phyloP scores from a whole-genome alignment of 805 yeast genomes.

The Kuraishia ogatae region DNA sequence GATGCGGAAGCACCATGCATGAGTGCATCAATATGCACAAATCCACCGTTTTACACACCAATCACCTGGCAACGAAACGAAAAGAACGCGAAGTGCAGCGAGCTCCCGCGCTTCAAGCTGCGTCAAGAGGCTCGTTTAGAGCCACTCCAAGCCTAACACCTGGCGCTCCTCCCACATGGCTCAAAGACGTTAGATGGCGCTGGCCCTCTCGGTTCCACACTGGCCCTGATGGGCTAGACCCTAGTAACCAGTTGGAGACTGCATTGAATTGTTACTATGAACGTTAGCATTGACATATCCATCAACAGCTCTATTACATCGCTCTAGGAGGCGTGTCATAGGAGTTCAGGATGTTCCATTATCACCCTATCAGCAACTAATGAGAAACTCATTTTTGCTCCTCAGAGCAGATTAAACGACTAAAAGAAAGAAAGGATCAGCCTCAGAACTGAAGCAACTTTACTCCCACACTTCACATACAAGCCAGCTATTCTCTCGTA shows the following conservation, averaged over 20 bases:
- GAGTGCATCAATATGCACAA: not conserved
- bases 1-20: not conserved
- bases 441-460: too few relatives aligned
- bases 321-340: too few relatives aligned
- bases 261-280: too few relatives aligned
- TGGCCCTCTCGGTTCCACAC: not conserved
- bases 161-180: not conserved
- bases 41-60: not conserved
- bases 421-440: too few relatives aligned
- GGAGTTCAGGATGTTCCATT: too few relatives aligned
- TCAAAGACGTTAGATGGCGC: not conserved
- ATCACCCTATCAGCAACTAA: too few relatives aligned
- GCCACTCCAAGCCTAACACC: not conserved
- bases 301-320: too few relatives aligned
- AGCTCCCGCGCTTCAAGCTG: not conserved
- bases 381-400: too few relatives aligned
- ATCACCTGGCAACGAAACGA: not conserved
- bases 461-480: too few relatives aligned
- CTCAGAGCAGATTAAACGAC: too few relatives aligned
- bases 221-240: not conserved
- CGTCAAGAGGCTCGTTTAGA: not conserved
- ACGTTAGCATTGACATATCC: too few relatives aligned
- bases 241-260: not conserved
- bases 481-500: too few relatives aligned
- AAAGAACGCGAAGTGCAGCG: not conserved